Percentiles rank a stretch among this genome's conserved stretches.
Evolutionary conservation across 2,329 filamentous ascomycete genomes (phyloP).

Genomic region (Diaporthe aspalathi): DNA sequence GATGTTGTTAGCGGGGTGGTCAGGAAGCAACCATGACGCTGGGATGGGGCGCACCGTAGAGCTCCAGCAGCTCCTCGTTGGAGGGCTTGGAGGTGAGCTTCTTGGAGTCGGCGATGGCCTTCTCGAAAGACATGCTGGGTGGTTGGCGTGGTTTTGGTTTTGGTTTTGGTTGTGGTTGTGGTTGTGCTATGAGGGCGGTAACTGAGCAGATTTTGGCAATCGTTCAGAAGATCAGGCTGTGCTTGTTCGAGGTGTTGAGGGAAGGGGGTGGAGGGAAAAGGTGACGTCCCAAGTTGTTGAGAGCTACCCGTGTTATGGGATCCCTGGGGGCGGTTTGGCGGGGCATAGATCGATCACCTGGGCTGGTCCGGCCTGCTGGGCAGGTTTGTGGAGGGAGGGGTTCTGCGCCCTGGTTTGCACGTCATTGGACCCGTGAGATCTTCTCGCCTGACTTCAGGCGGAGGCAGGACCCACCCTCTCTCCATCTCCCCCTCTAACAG

Average conservation of each 20-base stretch:
- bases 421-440: slow-evolving; percentile 5
- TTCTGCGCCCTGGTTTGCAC: slow-evolving; percentile 3
- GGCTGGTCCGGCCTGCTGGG: slow-evolving; percentile 23
- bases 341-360: slow-evolving; percentile 29
- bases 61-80: slow-evolving; percentile 73
- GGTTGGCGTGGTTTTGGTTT: no score
- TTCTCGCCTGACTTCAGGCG: slow-evolving; percentile 1
- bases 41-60: slow-evolving; percentile 62
- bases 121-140: slow-evolving; percentile 62
- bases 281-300: slow-evolving; percentile 16
- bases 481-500: no score
- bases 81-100: slow-evolving; percentile 74
- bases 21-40: no score
- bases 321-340: slow-evolving; percentile 13
- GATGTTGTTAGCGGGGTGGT: neutral
- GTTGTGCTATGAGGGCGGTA: neutral
- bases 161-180: no score
- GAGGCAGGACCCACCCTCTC: slow-evolving; percentile 6
- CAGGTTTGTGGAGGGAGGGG: slow-evolving; percentile 22
- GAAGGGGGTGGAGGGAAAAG: neutral
- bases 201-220: neutral
- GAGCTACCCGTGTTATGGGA: neutral
- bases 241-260: slow-evolving; percentile 15
- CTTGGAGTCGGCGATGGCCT: slow-evolving; percentile 71
- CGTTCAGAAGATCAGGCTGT: neutral